Evolutionary conservation across 2,329 filamentous ascomycete species (phyloP), one percentile per base, ranked within the genome.

Genomic region (Verticillium nonalfalfae): DNA sequence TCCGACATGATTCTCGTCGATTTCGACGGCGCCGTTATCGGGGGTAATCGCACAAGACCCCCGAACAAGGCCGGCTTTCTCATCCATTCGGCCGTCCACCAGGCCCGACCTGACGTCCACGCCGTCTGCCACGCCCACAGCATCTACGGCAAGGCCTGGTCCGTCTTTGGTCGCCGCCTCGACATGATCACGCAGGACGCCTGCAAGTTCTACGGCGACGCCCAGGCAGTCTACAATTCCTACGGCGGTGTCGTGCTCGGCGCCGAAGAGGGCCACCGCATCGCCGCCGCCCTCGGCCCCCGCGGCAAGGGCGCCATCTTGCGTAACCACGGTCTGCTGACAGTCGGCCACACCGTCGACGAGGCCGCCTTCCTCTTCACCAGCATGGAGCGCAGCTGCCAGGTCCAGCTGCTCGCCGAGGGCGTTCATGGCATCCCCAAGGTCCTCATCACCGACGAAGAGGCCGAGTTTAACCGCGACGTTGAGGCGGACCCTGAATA

Each of bases 351-450:
- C 4, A 91, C 88, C 0, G 88, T 92, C 1, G 89, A 91, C 66
- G 89, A 91, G 72, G 89, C 89, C 0, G 87, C 87, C 0, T 91
- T 86, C 70, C 72, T 90, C 60, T 90, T 89, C 71, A 86, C 84
- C 0, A 76, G 86, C 5, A 80, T 90, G 74, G 89, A 91, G 71
- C 79, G 85, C 35, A 84, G 81, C 11, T 91, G 89, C 69, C 80
- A 85, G 59, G 79, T 88, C 15, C 90, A 92, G 72, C 73, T 92
- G 45, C 75, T 84, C 61, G 84, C 85, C n/a, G 89, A 92, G 71
- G 64, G 69, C 7, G 71, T 70, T 2, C 69, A 68, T 5, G 68
- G 70, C 7, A 61, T 74, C 3, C 57, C 66, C 9, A 79, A 78
- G 69, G 68, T 69, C 6, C 57, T 77, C 55, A 76, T 79, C 59